These are phyloP conservation scores for Phyllosticta citriasiana DNA, from an alignment of 2,329 filamentous ascomycete genomes.

Conservation along the genomic window DNA sequence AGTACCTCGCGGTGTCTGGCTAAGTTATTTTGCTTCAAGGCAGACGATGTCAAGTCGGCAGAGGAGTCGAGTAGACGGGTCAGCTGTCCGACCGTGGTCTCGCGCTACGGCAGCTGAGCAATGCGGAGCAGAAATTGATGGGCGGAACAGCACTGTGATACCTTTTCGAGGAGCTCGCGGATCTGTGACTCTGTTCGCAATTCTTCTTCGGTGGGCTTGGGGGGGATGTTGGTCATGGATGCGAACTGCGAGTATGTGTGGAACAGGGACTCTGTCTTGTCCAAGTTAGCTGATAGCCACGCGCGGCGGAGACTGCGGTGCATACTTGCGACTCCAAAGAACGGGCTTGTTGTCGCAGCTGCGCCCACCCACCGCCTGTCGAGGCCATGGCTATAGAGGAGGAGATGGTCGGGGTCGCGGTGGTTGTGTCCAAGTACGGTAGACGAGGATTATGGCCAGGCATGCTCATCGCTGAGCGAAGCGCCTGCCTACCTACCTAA, in stretches of 20 bases:
- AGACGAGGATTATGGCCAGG: constrained; percentile 7
- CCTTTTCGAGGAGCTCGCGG: constrained; percentile 75
- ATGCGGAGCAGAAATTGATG: constrained; percentile 1
- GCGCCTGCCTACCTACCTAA: too few species aligned
- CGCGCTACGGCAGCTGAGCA: constrained; percentile 49
- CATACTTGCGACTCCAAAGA: constrained; percentile 79
- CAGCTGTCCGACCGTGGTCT: constrained; percentile 71
- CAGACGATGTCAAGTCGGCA: constrained; percentile 73
- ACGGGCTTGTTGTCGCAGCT: constrained; percentile 85
- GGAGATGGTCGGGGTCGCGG: neutral
- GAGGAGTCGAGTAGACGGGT: constrained; percentile 87
- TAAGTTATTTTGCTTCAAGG: constrained; percentile 95
- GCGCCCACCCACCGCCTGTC: constrained; percentile 61
- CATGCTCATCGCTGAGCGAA: too few species aligned
- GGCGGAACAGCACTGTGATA: constrained; percentile 28
- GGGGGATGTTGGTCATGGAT: constrained; percentile 64
- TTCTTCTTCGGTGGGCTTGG: constrained; percentile 80
- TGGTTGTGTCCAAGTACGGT: neutral
- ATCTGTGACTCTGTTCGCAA: constrained; percentile 67
- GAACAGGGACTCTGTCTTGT: constrained; percentile 72
- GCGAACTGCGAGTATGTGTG: constrained; percentile 88
- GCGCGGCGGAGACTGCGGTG: constrained; percentile 2
- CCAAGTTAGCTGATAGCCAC: neutral
- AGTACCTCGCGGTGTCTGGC: constrained; percentile 85
- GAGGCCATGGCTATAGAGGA: constrained; percentile 24